phyloP scores from a whole-genome alignment of 768 basidiomycete species.

The Termitomyces sp. region DNA sequence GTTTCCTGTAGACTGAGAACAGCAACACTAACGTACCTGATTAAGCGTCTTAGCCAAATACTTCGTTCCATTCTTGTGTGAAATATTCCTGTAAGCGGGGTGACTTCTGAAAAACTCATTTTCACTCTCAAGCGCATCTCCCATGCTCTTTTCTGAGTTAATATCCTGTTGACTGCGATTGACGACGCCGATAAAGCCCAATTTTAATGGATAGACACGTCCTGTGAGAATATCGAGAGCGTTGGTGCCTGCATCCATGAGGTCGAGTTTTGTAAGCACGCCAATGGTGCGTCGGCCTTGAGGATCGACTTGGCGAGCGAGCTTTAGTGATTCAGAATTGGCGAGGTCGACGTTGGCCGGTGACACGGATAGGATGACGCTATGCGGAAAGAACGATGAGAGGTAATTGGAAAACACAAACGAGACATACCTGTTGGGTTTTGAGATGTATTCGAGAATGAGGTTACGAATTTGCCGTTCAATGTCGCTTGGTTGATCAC shows the following conservation, averaged over 20 bases:
- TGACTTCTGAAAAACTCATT: slow-evolving; percentile 89
- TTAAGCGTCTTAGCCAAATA: slow-evolving; percentile 92
- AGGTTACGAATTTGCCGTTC: slow-evolving; percentile 93
- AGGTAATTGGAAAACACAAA: not conserved
- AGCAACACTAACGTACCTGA: slow-evolving; percentile 48
- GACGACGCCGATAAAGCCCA: slow-evolving; percentile 97
- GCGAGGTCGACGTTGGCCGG: slow-evolving; percentile 98
- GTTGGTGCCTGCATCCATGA: slow-evolving; percentile 99
- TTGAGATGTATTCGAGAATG: slow-evolving; percentile 94
- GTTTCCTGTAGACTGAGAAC: not conserved
- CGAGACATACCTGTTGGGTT: slow-evolving; percentile 80
- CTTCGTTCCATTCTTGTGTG: slow-evolving; percentile 97
- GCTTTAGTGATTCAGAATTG: slow-evolving; percentile 96
- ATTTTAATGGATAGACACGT: slow-evolving; percentile 94
- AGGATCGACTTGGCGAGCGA: slow-evolving; percentile 92
- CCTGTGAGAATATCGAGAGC: slow-evolving; percentile 95
- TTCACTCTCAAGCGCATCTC: slow-evolving; percentile 80
- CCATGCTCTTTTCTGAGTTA: slow-evolving; percentile 79
- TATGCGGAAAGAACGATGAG: slow-evolving; percentile 21
- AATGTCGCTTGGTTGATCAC: slow-evolving; percentile 97
- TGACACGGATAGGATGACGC: slow-evolving; percentile 95
- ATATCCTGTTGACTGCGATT: slow-evolving; percentile 98
- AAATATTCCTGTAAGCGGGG: slow-evolving; percentile 89
- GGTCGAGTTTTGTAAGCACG: slow-evolving; percentile 93
- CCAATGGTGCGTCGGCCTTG: slow-evolving; percentile 96